A percentile compares a stretch with the other conserved stretches of the same genome.
These are phyloP conservation scores for Endocladia muricata DNA, from an alignment of 31 red algal species.

Conservation along the genomic window DNA sequence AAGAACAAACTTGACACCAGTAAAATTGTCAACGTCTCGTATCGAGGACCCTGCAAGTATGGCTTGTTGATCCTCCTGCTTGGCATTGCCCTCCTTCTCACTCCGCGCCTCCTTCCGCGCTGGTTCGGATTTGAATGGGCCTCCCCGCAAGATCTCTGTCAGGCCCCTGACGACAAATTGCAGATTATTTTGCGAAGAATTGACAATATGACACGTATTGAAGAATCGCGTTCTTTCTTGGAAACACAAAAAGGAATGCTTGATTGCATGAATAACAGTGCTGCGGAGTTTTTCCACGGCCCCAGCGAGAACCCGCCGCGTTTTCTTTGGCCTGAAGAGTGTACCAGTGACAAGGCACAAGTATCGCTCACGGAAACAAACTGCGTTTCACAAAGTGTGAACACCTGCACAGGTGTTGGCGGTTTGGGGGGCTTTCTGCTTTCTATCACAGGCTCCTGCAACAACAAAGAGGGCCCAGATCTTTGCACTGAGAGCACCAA, in stretches of 20 bases:
- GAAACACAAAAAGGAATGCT: constrained; percentile 28
- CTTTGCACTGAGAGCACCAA: constrained; percentile 34
- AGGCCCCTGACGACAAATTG: constrained; percentile 39
- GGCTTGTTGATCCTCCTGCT: constrained; percentile 21
- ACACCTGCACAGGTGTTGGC: constrained; percentile 31
- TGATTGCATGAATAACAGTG: constrained; percentile 43
- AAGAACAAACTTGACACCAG: constrained; percentile 65
- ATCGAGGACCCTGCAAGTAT: constrained; percentile 26
- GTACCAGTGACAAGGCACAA: constrained; percentile 32
- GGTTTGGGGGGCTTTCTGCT: constrained; percentile 33
- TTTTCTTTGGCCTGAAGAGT: constrained; percentile 51
- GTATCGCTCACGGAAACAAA: constrained; percentile 28
- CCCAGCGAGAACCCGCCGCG: constrained; percentile 1
- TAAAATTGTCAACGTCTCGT: constrained; percentile 41
- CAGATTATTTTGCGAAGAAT: background rate
- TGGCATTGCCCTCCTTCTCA: constrained; percentile 30
- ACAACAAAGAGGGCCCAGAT: constrained; percentile 25
- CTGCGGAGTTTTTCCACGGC: constrained; percentile 45
- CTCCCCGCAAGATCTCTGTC: constrained; percentile 51
- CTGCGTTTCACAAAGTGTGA: constrained; percentile 46
- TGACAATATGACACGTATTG: background rate
- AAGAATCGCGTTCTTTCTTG: constrained; percentile 31
- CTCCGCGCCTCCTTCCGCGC: constrained; percentile 34
- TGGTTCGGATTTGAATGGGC: constrained; percentile 65
- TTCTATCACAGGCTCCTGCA: constrained; percentile 35